Conservation (phyloP, 371 early-diverging fungal genomes). For the Saksenaea vasiformis region DNA sequence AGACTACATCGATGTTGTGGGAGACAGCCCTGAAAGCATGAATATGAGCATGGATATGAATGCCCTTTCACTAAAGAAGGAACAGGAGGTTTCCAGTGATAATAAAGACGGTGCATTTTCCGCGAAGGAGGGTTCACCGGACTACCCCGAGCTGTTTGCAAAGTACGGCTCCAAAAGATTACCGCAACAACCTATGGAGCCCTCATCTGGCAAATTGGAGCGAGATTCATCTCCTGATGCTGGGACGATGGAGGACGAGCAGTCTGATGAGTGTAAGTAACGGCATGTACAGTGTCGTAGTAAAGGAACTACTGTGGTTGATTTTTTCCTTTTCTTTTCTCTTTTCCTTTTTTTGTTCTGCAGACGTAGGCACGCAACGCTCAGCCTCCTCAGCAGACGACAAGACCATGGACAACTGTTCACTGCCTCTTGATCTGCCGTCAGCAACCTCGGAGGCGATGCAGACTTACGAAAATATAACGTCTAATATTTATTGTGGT, state of each 20-base stretch:
- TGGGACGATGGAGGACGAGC: neutral
- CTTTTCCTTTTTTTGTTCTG: neutral
- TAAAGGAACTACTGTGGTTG: too few species aligned
- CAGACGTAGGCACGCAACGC: neutral
- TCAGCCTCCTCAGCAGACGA: neutral
- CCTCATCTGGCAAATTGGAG: neutral
- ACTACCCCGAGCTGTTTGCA: neutral
- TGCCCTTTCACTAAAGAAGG: neutral
- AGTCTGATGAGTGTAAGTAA: neutral
- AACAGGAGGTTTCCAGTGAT: neutral
- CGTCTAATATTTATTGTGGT: conserved; percentile 67
- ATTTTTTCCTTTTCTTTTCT: neutral
- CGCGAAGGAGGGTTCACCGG: neutral
- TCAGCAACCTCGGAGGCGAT: conserved; percentile 49
- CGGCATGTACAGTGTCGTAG: too few species aligned
- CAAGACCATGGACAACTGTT: neutral
- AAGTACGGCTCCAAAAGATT: neutral
- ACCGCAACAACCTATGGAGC: neutral
- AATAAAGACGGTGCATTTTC: neutral
- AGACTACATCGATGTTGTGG: neutral
- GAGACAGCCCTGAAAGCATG: neutral
- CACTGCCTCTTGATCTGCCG: conserved; percentile 18
- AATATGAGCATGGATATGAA: neutral
- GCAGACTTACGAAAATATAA: conserved; percentile 57
- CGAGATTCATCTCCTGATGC: neutral